A percentile compares a stretch with the other conserved stretches of the same genome.
phyloP scores from a whole-genome alignment of 164 flowering plant species.

The Piper longum region DNA sequence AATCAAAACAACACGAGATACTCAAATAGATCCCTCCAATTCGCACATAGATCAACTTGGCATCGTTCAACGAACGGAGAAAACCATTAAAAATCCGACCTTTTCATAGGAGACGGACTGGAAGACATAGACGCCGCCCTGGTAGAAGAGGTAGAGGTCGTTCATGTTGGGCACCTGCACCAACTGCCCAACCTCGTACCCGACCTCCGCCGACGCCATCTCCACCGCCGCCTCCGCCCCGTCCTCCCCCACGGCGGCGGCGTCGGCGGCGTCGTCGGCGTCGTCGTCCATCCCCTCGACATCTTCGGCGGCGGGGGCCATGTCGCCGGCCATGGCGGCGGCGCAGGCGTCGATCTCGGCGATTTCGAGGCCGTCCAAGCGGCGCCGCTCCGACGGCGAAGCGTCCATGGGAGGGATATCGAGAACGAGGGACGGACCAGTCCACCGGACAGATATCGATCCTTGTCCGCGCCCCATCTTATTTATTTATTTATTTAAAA shows the following conservation, averaged over 20 bases:
- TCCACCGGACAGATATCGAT: no score
- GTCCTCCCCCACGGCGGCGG: no score
- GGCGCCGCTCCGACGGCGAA: not conserved
- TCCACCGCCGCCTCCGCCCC: not conserved
- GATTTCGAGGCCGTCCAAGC: not conserved
- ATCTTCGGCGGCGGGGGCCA: no score
- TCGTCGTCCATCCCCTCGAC: no score
- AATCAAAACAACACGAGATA: no score
- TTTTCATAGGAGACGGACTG: slow-evolving; percentile 18
- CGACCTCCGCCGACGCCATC: not conserved
- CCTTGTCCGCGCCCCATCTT: no score
- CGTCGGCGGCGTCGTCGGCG: not conserved
- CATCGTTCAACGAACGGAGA: not conserved
- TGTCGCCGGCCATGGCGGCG: not conserved
- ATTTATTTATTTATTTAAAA: no score
- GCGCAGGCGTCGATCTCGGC: not conserved
- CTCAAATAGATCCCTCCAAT: no score
- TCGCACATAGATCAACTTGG: no score
- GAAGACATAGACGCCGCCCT: slow-evolving; percentile 19
- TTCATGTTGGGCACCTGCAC: slow-evolving; percentile 1
- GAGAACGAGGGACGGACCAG: no score
- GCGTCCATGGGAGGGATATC: no score
- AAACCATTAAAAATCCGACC: slow-evolving; percentile 4
- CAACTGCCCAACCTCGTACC: not conserved
- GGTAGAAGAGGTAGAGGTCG: slow-evolving; percentile 17